Evolutionary conservation across 305 asterid species (phyloP).

Genomic region (Striga hermonthica): DNA sequence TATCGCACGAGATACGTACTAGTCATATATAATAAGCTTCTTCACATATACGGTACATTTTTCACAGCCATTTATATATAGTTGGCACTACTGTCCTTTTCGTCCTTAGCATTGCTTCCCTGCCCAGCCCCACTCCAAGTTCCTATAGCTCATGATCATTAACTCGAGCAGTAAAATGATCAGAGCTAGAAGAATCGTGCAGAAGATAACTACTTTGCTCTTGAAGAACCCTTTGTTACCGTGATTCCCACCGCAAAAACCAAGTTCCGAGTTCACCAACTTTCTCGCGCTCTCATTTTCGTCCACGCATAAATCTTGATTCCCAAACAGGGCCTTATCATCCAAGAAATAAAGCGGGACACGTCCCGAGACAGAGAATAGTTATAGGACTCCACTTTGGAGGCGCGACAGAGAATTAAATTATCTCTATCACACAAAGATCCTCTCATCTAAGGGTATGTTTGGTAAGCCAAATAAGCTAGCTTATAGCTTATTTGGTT

Average conservation of each 20-base stretch:
- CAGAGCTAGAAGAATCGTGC: conserved; percentile 43
- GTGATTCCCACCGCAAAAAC: conserved; percentile 41
- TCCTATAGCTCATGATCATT: conserved; percentile 54
- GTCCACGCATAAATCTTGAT: conserved; percentile 61
- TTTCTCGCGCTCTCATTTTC: conserved; percentile 36
- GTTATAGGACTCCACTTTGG: no score
- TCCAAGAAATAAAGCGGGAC: conserved; percentile 63
- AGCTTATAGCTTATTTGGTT: no score
- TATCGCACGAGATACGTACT: no score
- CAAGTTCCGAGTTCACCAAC: conserved; percentile 39
- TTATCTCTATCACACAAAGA: no score
- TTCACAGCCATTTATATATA: no score
- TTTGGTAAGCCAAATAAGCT: no score
- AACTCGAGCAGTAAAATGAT: conserved; percentile 50
- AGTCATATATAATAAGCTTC: no score
- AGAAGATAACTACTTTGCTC: conserved; percentile 43
- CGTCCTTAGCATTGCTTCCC: conserved; percentile 32
- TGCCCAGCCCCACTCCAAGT: conserved; percentile 42
- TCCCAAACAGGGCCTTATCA: conserved; percentile 60
- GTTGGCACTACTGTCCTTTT: conserved; percentile 3
- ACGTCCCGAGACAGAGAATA: conserved; percentile 62
- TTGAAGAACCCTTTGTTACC: conserved; percentile 38
- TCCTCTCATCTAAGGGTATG: no score
- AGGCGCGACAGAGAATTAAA: no score
- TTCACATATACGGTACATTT: no score